These are phyloP conservation scores for Chenopodium album DNA, from an alignment of 148 eudicot species.

Conservation along the genomic window DNA sequence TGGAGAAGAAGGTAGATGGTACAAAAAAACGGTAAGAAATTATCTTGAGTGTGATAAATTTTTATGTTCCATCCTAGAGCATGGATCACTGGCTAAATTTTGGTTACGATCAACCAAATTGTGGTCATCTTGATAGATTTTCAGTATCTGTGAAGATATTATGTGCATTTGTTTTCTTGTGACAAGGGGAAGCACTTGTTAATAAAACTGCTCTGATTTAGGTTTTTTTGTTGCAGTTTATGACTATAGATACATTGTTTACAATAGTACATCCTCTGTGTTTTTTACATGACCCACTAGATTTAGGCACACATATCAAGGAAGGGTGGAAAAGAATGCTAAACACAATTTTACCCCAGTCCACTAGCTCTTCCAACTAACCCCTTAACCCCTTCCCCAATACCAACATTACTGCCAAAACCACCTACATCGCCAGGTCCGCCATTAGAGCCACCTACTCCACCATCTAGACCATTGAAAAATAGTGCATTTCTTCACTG, in stretches of 20 bases:
- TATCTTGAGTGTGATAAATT: not conserved
- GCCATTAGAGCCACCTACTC: too few species aligned
- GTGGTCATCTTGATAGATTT: not conserved
- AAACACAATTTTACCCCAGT: too few species aligned
- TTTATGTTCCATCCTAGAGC: not conserved
- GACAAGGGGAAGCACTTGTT: not conserved
- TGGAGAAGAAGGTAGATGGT: slow-evolving; percentile 71
- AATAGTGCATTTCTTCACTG: too few species aligned
- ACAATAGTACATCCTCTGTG: too few species aligned
- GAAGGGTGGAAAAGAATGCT: too few species aligned
- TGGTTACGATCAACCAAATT: not conserved
- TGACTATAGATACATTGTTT: not conserved
- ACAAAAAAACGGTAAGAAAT: slow-evolving; percentile 70
- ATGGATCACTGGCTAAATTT: not conserved
- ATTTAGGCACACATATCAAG: too few species aligned
- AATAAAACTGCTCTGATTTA: not conserved
- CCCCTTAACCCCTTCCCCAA: too few species aligned
- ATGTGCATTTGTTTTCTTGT: not conserved
- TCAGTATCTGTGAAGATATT: not conserved
- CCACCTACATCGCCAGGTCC: too few species aligned
- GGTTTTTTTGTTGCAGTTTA: not conserved
- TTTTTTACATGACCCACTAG: too few species aligned
- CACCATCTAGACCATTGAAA: too few species aligned
- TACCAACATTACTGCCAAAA: too few species aligned
- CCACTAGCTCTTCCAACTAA: too few species aligned